Evolutionary conservation across 257 asterid species (phyloP).

Genomic region (Leonotis leonurus): DNA sequence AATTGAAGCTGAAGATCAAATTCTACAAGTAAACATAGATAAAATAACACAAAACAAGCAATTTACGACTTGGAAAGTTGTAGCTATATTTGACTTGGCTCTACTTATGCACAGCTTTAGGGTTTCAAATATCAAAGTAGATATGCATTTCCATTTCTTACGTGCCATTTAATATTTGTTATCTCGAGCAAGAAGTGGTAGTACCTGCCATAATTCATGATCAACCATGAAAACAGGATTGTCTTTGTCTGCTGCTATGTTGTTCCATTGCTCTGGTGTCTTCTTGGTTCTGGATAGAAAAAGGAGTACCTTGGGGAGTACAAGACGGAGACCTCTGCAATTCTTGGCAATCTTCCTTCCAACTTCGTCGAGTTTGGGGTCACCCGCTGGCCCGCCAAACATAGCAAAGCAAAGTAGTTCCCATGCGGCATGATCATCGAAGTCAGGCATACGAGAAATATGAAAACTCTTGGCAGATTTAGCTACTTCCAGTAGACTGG

Average conservation of each 20-base stretch:
- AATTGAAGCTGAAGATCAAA: neutral
- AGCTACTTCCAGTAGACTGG: neutral
- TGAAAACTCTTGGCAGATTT: neutral
- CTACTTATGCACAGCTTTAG: too few relatives aligned
- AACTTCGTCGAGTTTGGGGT: neutral
- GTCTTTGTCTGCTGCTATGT: neutral
- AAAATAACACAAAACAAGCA: too few relatives aligned
- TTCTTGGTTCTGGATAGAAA: neutral
- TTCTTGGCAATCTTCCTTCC: neutral
- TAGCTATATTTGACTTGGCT: too few relatives aligned
- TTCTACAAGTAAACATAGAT: too few relatives aligned
- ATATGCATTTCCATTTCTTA: too few relatives aligned
- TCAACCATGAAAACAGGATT: neutral
- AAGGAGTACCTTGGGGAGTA: neutral
- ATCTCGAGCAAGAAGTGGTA: neutral
- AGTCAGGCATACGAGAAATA: neutral
- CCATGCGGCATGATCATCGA: neutral
- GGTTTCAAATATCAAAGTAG: too few relatives aligned
- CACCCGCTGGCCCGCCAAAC: neutral
- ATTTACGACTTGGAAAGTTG: too few relatives aligned
- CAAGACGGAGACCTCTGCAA: neutral
- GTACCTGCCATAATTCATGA: neutral
- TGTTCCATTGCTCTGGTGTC: neutral
- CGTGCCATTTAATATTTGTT: neutral
- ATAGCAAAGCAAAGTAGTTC: neutral